Evolutionary conservation across 805 yeast species (phyloP), one percentile per base, ranked within the genome.

Genomic region (Candida bentonensis): DNA sequence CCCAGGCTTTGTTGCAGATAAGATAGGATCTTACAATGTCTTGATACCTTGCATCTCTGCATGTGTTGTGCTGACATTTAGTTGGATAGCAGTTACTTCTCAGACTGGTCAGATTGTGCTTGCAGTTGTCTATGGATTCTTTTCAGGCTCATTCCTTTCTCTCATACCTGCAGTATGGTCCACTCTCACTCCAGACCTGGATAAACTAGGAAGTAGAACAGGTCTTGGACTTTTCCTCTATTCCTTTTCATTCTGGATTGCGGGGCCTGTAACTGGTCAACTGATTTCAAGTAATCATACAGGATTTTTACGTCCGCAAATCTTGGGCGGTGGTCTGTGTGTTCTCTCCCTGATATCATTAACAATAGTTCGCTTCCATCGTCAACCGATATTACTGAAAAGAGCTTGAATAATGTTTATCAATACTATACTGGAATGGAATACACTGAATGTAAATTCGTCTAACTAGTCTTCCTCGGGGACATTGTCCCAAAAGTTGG

Each of bases 401-500:
- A 30, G n/a, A 17, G 17, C n/a, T 7, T 30, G n/a, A 25, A 25
- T 13, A 25, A 25, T 25, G 7, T 7, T 25, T 25, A 25, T 25
- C 13, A 25, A 25, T n/a, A n/a, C n/a, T n/a, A n/a, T n/a, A n/a
- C n/a, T 25, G 27, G 11, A 25, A 13, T 7, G 13, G 27, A 25
- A 11, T 30, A 30, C 20, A 9, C 20, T 30, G 36, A 30, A 30
- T 30, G 36, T 5, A 25, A 13, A 7, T 25, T 9, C 13, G 27
- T 9, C 7, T 9, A 13, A 20, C 46, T 47, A 53, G n/a, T 82
- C 79, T 42, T 80, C 88, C 59, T 81, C 94, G 26, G 89, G 81
- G 50, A 89, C 76, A 58, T 84, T 92, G 49, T 89, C 96, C 71
- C 94, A 95, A 85, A 92, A 88, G 61, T 76, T 80, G 62, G 81